These are phyloP conservation scores for Pontederia crassipes DNA, from an alignment of 176 grass and related monocot species.

Conservation along the genomic window DNA sequence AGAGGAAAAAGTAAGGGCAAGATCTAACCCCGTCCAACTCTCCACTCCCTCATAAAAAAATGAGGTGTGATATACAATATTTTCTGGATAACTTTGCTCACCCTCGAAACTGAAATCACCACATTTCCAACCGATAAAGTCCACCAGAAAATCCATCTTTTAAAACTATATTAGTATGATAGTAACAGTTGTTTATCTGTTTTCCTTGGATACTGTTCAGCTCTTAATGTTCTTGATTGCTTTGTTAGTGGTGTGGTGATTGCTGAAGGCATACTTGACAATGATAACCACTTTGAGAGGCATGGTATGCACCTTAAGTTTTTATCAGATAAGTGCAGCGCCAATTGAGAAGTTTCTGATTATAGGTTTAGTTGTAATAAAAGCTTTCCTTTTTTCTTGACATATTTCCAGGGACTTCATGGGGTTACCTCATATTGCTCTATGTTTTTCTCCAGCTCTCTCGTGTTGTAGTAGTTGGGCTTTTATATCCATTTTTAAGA, in stretches of 20 bases:
- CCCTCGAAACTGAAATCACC: no score
- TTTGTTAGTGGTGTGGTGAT: slow-evolving; percentile 80
- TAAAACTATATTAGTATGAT: no score
- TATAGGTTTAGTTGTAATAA: no score
- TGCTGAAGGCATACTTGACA: slow-evolving; percentile 84
- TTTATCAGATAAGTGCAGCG: neutral
- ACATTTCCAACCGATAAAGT: no score
- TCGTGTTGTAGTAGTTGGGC: slow-evolving; percentile 54
- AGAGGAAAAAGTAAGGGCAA: no score
- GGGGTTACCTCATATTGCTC: slow-evolving; percentile 76
- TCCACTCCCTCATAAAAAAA: no score
- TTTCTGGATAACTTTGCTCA: no score
- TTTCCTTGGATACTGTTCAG: neutral
- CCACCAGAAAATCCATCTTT: no score
- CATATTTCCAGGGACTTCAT: slow-evolving; percentile 59
- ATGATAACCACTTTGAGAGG: slow-evolving; percentile 70
- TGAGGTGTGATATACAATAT: no score
- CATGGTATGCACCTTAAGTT: slow-evolving; percentile 53
- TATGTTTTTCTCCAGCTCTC: slow-evolving; percentile 77
- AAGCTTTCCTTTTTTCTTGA: slow-evolving; percentile 11
- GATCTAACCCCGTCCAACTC: no score
- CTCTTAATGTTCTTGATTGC: slow-evolving; percentile 27
- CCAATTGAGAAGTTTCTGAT: no score
- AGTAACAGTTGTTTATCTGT: no score
- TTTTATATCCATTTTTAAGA: slow-evolving; percentile 59